These are phyloP conservation scores for Mychonastes homosphaera DNA, from an alignment of 139 green algal genomes.

Conservation along the genomic window DNA sequence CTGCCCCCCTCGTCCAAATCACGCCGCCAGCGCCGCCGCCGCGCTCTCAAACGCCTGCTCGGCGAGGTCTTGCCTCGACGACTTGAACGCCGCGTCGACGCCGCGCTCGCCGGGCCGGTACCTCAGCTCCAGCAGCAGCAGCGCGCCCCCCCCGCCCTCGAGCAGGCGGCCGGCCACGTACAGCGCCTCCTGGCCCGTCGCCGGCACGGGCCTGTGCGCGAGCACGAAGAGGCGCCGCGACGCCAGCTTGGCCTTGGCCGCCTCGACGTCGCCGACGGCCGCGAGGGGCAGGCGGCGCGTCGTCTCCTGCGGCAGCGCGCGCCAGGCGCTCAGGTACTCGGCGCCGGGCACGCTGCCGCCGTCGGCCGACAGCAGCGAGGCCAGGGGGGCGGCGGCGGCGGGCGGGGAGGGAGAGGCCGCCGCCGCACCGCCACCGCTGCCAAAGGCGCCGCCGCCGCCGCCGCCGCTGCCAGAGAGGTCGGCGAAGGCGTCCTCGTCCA, in stretches of 20 bases:
- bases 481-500: too few species aligned
- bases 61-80: slow-evolving; percentile 32
- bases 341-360: slow-evolving; percentile 31
- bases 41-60: slow-evolving; percentile 33
- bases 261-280: slow-evolving; percentile 33
- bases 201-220: slow-evolving; percentile 50
- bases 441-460: too few species aligned
- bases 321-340: slow-evolving; percentile 42
- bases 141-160: slow-evolving; percentile 4
- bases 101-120: slow-evolving; percentile 25
- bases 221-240: slow-evolving; percentile 53
- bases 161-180: slow-evolving; percentile 44
- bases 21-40: slow-evolving; percentile 14
- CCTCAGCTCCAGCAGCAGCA: slow-evolving; percentile 46
- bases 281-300: slow-evolving; percentile 13
- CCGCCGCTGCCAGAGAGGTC: too few species aligned
- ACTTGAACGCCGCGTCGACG: slow-evolving; percentile 42
- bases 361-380: slow-evolving; percentile 47
- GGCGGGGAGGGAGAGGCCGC: too few species aligned
- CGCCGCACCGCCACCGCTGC: too few species aligned
- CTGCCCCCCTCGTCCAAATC: not conserved
- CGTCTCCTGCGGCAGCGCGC: slow-evolving; percentile 26
- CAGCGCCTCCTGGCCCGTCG: slow-evolving; percentile 43
- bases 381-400: slow-evolving; percentile 55
- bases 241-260: slow-evolving; percentile 35